A percentile compares a stretch with the other conserved stretches of the same genome.
Evolutionary conservation across 2,329 filamentous ascomycete genomes (phyloP).

Genomic region (Xylaria multiplex): DNA sequence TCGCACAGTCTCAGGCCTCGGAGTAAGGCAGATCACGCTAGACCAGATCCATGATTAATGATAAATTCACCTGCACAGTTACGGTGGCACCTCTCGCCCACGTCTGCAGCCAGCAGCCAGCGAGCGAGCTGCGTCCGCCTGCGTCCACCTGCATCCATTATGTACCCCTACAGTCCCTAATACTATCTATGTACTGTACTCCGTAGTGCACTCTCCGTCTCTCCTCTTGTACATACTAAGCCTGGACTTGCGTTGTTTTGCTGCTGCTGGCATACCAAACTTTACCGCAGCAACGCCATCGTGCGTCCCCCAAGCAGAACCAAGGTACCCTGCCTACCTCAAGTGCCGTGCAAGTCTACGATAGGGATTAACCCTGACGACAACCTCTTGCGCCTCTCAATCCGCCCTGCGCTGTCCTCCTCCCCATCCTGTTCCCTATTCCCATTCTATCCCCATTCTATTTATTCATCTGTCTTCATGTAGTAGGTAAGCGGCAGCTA

Average conservation of each 20-base stretch:
- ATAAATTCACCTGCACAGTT: not conserved
- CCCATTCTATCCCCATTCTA: not conserved
- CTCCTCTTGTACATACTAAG: no score
- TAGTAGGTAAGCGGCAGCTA: not conserved
- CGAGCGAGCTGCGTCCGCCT: not conserved
- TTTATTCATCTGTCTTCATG: not conserved
- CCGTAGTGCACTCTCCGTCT: no score
- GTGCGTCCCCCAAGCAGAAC: not conserved
- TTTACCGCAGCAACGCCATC: slow-evolving; percentile 6
- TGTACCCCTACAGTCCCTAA: not conserved
- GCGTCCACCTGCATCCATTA: not conserved
- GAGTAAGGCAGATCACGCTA: slow-evolving; percentile 16
- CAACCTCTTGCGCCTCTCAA: not conserved
- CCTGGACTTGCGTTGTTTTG: not conserved
- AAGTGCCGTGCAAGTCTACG: not conserved
- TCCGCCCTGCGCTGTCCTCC: not conserved
- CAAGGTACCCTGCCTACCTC: not conserved
- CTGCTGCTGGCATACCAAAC: slow-evolving; percentile 11
- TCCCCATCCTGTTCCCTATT: not conserved
- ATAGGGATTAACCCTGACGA: not conserved
- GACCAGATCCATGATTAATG: not conserved
- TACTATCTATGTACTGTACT: no score
- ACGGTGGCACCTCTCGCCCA: not conserved
- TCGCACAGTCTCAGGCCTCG: slow-evolving; percentile 7
- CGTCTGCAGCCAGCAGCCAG: no score